phyloP scores from a whole-genome alignment of 345 rosid species.

The Lepidium sativum region DNA sequence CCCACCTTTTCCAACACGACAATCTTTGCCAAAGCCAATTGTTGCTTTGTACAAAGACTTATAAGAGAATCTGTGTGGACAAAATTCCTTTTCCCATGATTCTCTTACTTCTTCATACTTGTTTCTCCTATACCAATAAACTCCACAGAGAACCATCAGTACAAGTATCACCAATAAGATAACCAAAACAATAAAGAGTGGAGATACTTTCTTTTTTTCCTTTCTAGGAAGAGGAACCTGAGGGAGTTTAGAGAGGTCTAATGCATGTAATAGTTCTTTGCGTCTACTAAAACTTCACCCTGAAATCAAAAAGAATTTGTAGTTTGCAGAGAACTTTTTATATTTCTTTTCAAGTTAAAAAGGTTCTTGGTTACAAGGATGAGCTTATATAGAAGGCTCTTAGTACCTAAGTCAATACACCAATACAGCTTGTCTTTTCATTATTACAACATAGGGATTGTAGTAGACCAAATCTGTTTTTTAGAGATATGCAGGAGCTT shows the following conservation, averaged over 20 bases:
- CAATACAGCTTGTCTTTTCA: too few relatives aligned
- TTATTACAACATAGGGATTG: too few relatives aligned
- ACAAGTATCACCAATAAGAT: conserved; percentile 2
- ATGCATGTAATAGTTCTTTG: conserved; percentile 11
- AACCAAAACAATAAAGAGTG: conserved; percentile 8
- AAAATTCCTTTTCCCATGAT: conserved; percentile 36
- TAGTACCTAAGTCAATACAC: too few relatives aligned
- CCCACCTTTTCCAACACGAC: conserved; percentile 33
- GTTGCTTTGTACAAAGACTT: conserved; percentile 34
- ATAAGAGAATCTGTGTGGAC: conserved; percentile 32
- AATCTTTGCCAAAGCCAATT: conserved; percentile 36
- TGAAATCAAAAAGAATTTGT: too few relatives aligned
- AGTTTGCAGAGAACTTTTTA: too few relatives aligned
- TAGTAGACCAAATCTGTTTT: too few relatives aligned
- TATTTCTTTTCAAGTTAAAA: too few relatives aligned
- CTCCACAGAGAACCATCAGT: not conserved
- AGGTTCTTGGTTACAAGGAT: too few relatives aligned
- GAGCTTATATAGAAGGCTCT: too few relatives aligned
- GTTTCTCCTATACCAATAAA: conserved; percentile 18
- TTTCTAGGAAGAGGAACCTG: conserved; percentile 32
- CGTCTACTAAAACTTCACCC: conserved; percentile 59
- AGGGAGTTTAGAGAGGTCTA: conserved; percentile 43
- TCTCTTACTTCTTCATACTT: conserved; percentile 32
- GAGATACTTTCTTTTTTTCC: conserved; percentile 1
- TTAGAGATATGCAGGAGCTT: too few relatives aligned